Evolutionary conservation across 768 basidiomycete genomes (phyloP), one percentile per base, ranked within the genome.

Genomic region (Amanita pallidorosea): DNA sequence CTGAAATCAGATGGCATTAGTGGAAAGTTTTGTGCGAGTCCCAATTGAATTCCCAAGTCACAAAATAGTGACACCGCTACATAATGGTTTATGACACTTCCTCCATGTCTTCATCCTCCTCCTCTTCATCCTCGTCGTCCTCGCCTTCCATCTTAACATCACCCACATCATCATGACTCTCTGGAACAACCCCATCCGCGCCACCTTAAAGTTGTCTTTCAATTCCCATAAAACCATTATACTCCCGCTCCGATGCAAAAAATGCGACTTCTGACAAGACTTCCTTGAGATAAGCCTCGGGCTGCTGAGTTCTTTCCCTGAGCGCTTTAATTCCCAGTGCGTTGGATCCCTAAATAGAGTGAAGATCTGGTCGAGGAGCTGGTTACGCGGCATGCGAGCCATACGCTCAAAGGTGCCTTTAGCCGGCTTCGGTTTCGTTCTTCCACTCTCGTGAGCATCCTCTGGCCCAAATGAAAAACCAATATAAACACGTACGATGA

Each of bases 321-420:
- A 92, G 68, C 2, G 77, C 69, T 56, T 83, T 83, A 63, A 92
- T 81, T 52, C 79, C 92, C 92, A 97, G 46, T 80, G 81, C n/a
- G 83, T 77, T 40, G 76, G 76, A 54, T 90, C 81, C 53, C 79
- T 76, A 72, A 94, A 97, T 5, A 83, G 71, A 2, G 67, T 57
- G 67, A 94, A 94, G 37, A 96, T 73, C 49, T 84, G 68, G 63
- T 96, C 90, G 64, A 91, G 73, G 7, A 96, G 76, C 61, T 94
- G 86, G 67, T 91, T 86, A 49, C 85, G 76, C 5, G 90, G 89
- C 67, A 96, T 83, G 62, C 93, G 88, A n/a, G 87, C 84, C 79
- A 88, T 86, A 57, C 88, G 85, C 65, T 93, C 89, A 68, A 86
- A 86, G 12, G 77, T 70, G 25, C 84, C 84, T 57, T 88, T 87